Conservation (phyloP, 495 filamentous ascomycete genomes). For the Penicillium verhagenii region DNA sequence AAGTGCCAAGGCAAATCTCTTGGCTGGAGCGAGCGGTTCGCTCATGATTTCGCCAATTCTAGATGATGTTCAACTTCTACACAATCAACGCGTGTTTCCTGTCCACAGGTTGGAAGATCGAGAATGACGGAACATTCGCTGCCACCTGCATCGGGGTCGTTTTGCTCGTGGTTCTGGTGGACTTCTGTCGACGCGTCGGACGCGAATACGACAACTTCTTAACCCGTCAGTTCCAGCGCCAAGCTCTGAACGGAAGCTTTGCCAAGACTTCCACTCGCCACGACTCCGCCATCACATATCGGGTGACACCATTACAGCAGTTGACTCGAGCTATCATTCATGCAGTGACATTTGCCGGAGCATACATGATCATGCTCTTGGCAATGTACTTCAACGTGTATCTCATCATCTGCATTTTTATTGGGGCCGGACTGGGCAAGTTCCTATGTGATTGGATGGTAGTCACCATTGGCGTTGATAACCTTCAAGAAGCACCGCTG, state of each 20-base stretch:
- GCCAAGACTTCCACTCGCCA: neutral
- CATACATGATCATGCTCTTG: slow-evolving; percentile 65
- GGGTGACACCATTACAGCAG: slow-evolving; percentile 55
- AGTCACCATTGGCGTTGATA: slow-evolving; percentile 3
- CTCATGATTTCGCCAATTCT: neutral
- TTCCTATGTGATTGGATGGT: slow-evolving; percentile 54
- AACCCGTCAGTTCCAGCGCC: slow-evolving; percentile 39
- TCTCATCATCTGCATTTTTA: slow-evolving; percentile 59
- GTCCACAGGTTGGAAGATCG: slow-evolving; percentile 59
- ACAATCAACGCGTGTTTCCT: slow-evolving; percentile 67
- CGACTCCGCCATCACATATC: slow-evolving; percentile 32
- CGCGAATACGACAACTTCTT: slow-evolving; percentile 59
- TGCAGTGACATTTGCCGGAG: slow-evolving; percentile 60
- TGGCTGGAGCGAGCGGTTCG: slow-evolving; percentile 1
- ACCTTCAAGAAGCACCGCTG: neutral
- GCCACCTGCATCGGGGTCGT: slow-evolving; percentile 66
- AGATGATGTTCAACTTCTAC: slow-evolving; percentile 76
- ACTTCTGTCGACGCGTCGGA: slow-evolving; percentile 54
- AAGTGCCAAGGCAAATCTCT: slow-evolving; percentile 14
- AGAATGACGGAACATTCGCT: slow-evolving; percentile 57
- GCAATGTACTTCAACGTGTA: slow-evolving; percentile 63
- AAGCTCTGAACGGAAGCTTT: slow-evolving; percentile 16
- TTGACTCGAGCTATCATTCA: slow-evolving; percentile 55
- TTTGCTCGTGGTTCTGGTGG: slow-evolving; percentile 58
- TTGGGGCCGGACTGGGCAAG: slow-evolving; percentile 56